phyloP scores from a whole-genome alignment of 441 rosid species.

The Euphorbia schlechtendalii region DNA sequence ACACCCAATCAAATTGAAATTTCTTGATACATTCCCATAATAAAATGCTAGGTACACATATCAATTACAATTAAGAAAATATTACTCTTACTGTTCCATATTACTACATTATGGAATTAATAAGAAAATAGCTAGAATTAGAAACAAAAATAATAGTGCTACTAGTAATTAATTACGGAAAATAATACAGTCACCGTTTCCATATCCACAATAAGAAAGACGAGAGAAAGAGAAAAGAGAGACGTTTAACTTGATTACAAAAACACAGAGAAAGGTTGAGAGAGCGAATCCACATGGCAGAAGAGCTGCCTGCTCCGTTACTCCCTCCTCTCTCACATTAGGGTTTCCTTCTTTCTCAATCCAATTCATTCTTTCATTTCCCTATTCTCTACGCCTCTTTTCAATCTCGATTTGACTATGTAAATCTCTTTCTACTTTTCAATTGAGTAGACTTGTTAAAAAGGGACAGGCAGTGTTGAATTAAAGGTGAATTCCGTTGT shows the following conservation, averaged over 20 bases:
- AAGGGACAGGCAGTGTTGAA: slow-evolving; percentile 11
- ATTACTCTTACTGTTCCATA: too few relatives aligned
- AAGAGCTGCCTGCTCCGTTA: slow-evolving; percentile 45
- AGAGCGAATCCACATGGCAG: slow-evolving; percentile 45
- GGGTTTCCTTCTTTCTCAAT: slow-evolving; percentile 14
- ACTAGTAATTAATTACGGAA: too few relatives aligned
- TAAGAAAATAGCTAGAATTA: too few relatives aligned
- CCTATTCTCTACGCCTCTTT: too few relatives aligned
- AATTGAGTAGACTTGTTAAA: slow-evolving; percentile 11
- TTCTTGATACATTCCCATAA: too few relatives aligned
- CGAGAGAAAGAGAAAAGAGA: slow-evolving; percentile 28
- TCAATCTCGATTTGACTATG: slow-evolving; percentile 6
- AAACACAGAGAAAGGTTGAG: neutral
- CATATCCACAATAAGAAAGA: neutral
- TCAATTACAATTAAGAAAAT: too few relatives aligned
- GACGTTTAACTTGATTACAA: slow-evolving; percentile 34
- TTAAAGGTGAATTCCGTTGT: slow-evolving; percentile 16
- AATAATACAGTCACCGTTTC: neutral
- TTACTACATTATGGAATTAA: too few relatives aligned
- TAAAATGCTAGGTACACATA: too few relatives aligned
- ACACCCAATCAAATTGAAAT: too few relatives aligned
- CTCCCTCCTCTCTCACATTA: slow-evolving; percentile 27
- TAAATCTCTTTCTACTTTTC: slow-evolving; percentile 11
- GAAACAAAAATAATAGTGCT: too few relatives aligned
- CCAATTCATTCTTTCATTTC: slow-evolving; percentile 11